These are phyloP conservation scores for Neopestalotiopsis clavispora DNA, from an alignment of 2,329 filamentous ascomycete genomes.

Conservation along the genomic window DNA sequence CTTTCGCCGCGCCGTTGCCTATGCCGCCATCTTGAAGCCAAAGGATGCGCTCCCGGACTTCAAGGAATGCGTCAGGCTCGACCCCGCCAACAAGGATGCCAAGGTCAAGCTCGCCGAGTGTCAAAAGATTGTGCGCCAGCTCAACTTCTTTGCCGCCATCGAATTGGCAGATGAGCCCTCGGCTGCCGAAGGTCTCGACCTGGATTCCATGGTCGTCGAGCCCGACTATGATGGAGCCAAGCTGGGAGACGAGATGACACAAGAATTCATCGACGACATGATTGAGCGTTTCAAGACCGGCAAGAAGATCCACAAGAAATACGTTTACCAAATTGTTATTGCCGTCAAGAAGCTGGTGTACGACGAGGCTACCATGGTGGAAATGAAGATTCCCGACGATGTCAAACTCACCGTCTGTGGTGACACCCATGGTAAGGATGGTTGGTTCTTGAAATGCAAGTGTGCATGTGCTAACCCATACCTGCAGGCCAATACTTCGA, in stretches of 20 bases:
- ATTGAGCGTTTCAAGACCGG: conserved; percentile 93
- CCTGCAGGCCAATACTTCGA: conserved; percentile 92
- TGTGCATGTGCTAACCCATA: conserved; percentile 25
- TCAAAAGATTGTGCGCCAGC: conserved; percentile 89
- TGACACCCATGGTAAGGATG: conserved; percentile 84
- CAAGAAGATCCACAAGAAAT: conserved; percentile 95
- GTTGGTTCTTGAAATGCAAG: background rate
- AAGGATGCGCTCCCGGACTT: conserved; percentile 91
- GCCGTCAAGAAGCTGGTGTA: conserved; percentile 89
- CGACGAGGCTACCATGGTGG: conserved; percentile 95
- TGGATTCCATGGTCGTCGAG: conserved; percentile 85
- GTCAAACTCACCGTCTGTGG: conserved; percentile 91
- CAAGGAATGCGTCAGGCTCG: conserved; percentile 85
- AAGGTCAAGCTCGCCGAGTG: conserved; percentile 91
- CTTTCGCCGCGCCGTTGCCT: conserved; percentile 89
- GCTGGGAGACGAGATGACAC: conserved; percentile 84
- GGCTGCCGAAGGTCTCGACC: conserved; percentile 85
- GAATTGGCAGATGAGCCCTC: conserved; percentile 92
- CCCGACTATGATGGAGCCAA: conserved; percentile 82
- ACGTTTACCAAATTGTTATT: conserved; percentile 94
- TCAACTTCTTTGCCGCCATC: conserved; percentile 94
- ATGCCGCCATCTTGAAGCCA: conserved; percentile 87
- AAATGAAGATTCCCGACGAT: conserved; percentile 79
- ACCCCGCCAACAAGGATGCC: conserved; percentile 87
- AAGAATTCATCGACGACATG: conserved; percentile 98